Evolutionary conservation across 805 yeast genomes (phyloP).

Genomic region (Ascoidea tarda): DNA sequence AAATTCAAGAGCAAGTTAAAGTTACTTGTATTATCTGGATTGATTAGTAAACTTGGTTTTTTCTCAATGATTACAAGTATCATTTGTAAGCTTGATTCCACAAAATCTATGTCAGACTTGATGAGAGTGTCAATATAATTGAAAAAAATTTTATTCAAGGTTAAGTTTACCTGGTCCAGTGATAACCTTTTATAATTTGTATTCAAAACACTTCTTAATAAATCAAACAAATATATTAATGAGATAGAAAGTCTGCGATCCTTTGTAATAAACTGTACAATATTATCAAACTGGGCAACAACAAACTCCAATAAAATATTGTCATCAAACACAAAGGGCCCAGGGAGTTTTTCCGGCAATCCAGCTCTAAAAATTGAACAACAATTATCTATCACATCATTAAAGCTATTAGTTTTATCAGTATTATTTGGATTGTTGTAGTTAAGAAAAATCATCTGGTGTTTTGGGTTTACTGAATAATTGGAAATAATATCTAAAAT

Average conservation of each 20-base stretch:
- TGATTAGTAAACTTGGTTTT: constrained; percentile 7
- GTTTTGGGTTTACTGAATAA: constrained; percentile 2
- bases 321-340: constrained; percentile 47
- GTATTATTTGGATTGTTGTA: constrained; percentile 22
- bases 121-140: background rate
- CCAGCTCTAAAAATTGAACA: constrained; percentile 53
- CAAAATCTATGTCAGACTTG: constrained; percentile 5
- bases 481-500: constrained; percentile 16
- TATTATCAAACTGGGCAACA: constrained; percentile 15
- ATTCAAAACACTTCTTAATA: constrained; percentile 19
- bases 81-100: background rate
- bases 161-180: background rate
- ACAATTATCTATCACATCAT: constrained; percentile 45
- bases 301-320: constrained; percentile 27
- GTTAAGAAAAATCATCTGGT: constrained; percentile 11
- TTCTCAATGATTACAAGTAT: constrained; percentile 3
- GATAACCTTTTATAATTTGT: constrained; percentile 19
- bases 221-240: constrained; percentile 15
- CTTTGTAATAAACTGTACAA: background rate
- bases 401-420: constrained; percentile 14
- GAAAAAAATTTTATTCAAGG: constrained; percentile 1
- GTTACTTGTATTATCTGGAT: background rate
- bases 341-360: constrained; percentile 43
- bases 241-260: constrained; percentile 10
- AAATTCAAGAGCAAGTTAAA: constrained; percentile 6